Percentiles rank a stretch among this genome's conserved stretches.
Conservation (phyloP, 78 protist species). For the Dictyostelium brefeldianum region DNA sequence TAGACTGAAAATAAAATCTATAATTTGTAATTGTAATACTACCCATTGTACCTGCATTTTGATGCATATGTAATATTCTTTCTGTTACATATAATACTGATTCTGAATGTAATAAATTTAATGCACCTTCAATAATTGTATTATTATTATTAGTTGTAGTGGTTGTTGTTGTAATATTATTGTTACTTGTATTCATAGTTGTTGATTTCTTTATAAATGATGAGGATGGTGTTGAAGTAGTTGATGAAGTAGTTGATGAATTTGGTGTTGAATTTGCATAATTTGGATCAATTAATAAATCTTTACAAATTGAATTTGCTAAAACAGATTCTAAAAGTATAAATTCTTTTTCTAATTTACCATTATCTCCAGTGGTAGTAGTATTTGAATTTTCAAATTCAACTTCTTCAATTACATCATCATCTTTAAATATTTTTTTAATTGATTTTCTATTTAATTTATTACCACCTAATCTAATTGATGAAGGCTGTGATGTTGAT, state of each 20-base stretch:
- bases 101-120: conserved; percentile 19
- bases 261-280: neutral
- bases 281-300: conserved; percentile 4
- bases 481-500: neutral
- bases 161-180: neutral
- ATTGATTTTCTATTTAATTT: neutral
- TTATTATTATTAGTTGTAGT: neutral
- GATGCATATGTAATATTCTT: conserved; percentile 65
- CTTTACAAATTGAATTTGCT: conserved; percentile 21
- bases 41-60: conserved; percentile 67
- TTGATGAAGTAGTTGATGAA: neutral
- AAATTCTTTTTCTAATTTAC: conserved; percentile 27
- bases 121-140: neutral
- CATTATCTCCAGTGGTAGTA: neutral
- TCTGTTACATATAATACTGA: neutral
- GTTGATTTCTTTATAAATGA: neutral
- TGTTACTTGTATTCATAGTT: neutral
- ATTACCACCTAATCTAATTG: neutral
- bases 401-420: neutral
- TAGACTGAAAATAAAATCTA: conserved; percentile 44
- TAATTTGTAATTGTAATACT: conserved; percentile 54
- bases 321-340: conserved; percentile 35
- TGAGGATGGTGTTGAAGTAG: neutral
- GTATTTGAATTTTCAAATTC: neutral
- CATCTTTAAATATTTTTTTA: conserved; percentile 7